Evolutionary conservation across 1,284 basidiomycete species (phyloP), one percentile per base, ranked within the genome.

Genomic region (Pyrrhoderma lamaoense): DNA sequence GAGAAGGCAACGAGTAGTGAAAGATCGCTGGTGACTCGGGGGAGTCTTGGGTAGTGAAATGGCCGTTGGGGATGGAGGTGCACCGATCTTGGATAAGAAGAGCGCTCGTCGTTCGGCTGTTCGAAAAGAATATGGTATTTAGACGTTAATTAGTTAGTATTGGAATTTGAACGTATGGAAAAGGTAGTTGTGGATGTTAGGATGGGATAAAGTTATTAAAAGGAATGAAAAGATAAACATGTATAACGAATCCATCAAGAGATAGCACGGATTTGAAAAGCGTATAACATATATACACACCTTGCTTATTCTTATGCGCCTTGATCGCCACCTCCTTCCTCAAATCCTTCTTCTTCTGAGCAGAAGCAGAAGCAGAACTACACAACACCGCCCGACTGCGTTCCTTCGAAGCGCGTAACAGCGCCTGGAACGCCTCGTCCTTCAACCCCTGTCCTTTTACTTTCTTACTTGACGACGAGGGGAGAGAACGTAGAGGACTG

Each of bases 271-370:
- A 19, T 5, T 2, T 18, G 18, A 13, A 21, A 38, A 18, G 19
- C 11, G 13, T 3, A 22, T 8, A 13, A 14, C n/a, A 16, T 42
- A 37, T 22, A 23, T 21, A 70, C 79, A 55, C 64, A 89, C 86
- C 67, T 65, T 88, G 83, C 70, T 84, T 88, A 63, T 72, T 79
- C 69, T 75, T 79, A 67, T 88, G 85, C 45, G 73, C 75, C 65
- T 82, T 85, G 55, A 85, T 65, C 14, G 82, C 81, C 47, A 86
- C 77, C 65, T 88, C 82, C 67, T 80, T 85, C 57, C 82, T 78
- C 52, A 89, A 73, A 67, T 83, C 77, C 21, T 70, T 69, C 31
- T 67, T 64, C 60, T 69, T 77, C 66, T 74, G 80, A 44, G 64
- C 65, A 35, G 72, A 71, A 7, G 71, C 55, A 40, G 61, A 63